Conservation (phyloP, 257 asterid species). For the Thymus quinquecostatus region DNA sequence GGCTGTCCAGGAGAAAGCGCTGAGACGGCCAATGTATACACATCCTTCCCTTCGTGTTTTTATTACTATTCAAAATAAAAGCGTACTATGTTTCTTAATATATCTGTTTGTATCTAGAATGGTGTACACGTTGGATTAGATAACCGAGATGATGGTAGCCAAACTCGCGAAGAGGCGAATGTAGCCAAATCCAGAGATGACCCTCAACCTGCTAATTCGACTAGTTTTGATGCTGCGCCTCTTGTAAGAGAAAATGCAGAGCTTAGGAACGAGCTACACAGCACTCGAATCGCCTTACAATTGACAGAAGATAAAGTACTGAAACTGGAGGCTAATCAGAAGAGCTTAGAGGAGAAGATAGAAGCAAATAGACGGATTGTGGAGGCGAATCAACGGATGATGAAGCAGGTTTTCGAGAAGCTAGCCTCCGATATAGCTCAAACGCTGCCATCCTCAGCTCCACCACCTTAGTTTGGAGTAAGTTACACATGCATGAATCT, state of each 20-base stretch:
- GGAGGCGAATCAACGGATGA: conserved; percentile 22
- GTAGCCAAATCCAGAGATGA: neutral
- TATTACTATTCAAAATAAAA: neutral
- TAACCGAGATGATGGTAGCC: neutral
- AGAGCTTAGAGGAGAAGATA: conserved; percentile 3
- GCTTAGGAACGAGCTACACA: conserved; percentile 17
- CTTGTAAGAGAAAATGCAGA: neutral
- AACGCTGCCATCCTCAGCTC: too few species aligned
- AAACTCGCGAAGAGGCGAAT: neutral
- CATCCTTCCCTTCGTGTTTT: neutral
- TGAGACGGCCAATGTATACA: neutral
- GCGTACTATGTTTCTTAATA: neutral
- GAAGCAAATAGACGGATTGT: neutral
- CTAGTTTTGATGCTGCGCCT: neutral
- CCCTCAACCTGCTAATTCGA: neutral
- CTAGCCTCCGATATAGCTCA: neutral
- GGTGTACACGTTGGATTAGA: neutral
- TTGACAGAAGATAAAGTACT: neutral
- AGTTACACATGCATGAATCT: too few species aligned
- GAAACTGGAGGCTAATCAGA: neutral
- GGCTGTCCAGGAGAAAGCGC: neutral
- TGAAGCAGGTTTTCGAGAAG: conserved; percentile 13
- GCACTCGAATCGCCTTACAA: neutral
- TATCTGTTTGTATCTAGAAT: neutral
- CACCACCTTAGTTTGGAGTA: too few species aligned